These are phyloP conservation scores for Brassica cretica DNA, from an alignment of 345 rosid species.

Conservation along the genomic window DNA sequence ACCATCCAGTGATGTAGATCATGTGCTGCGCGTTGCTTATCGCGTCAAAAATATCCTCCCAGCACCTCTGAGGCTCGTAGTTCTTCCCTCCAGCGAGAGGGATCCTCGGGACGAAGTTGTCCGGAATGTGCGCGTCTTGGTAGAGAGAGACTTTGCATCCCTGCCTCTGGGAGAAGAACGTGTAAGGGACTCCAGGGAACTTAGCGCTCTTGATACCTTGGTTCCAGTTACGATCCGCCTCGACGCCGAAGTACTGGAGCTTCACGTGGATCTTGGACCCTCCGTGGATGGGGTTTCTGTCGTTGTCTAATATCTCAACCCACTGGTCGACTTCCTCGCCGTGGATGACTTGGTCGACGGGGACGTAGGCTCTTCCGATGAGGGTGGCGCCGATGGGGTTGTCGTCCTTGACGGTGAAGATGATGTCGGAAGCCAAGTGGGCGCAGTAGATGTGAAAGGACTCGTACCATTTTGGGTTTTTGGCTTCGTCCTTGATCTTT, in stretches of 20 bases:
- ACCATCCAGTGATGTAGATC: conserved; percentile 98
- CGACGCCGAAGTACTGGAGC: conserved; percentile 72
- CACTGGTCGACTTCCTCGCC: conserved; percentile 88
- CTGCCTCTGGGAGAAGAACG: conserved; percentile 79
- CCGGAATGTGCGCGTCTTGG: conserved; percentile 97
- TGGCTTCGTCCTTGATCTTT: conserved; percentile 54
- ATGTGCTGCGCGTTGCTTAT: conserved; percentile 80
- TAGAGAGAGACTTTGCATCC: conserved; percentile 91
- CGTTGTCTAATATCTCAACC: conserved; percentile 77
- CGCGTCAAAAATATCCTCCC: conserved; percentile 98
- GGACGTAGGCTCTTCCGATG: conserved; percentile 84
- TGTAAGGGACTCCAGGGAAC: conserved; percentile 91
- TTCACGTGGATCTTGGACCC: conserved; percentile 86
- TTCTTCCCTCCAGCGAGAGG: conserved; percentile 93
- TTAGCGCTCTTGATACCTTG: conserved; percentile 72
- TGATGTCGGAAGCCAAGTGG: conserved; percentile 73
- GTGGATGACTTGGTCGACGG: conserved; percentile 62
- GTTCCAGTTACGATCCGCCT: conserved; percentile 68
- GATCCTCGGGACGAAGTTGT: conserved; percentile 74
- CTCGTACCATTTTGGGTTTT: conserved; percentile 85
- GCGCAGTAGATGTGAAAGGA: conserved; percentile 94
- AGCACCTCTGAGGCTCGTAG: conserved; percentile 93
- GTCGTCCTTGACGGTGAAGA: conserved; percentile 89
- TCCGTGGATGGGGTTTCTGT: conserved; percentile 60
- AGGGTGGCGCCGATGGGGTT: conserved; percentile 91